Base-by-base conservation (phyloP, 495 filamentous ascomycete species). In the Pseudotulostoma volvatum region DNA sequence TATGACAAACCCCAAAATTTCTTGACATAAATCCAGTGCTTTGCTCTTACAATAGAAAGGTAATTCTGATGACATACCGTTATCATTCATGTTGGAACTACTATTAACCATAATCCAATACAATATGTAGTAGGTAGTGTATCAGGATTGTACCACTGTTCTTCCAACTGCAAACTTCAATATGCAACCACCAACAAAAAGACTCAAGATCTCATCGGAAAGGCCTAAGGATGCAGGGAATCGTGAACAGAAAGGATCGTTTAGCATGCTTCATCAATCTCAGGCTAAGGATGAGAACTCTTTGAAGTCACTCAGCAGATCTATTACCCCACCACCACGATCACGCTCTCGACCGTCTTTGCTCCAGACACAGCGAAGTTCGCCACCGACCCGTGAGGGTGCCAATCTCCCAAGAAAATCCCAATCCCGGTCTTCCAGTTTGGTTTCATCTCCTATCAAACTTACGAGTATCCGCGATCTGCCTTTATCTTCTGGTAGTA, bases 391-490 rank as follows among this genome's bases (percentile, higher is more conserved):
- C 14, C 31, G 36, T 39, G 25, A 13, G 18, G 38, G 18, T 19
- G 31, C 8, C 16, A 31, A n/a, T 31, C 16, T 23, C 9, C 14
- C 21, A 31, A 13, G 31, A 13, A 23, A 45, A 21, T 33, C 31
- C 16, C 1, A 7, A 19, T 34, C 28, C 14, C 14, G 7, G 18
- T 31, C 40, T 9, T 20, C 46, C 7, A 37, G 25, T n/a, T 9
- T 53, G 1, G 39, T 66, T 36, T 42, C 58, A 1, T 93, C 85
- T 1, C 84, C 85, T 0, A 65, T 93, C 32, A 73, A 77, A 20
- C 72, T 94, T 13, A 90, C 79, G 0, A 65, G 62, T 8, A 79
- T 93, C 39, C 60, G 59, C 21, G 80, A 81, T 43, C 59, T 88
- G 2, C 62, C 78, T 2, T 50, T 59, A 0, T 56, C 62, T 4